Base-by-base conservation (phyloP, 2,329 filamentous ascomycete species). In the Triangularia verruculosa region DNA sequence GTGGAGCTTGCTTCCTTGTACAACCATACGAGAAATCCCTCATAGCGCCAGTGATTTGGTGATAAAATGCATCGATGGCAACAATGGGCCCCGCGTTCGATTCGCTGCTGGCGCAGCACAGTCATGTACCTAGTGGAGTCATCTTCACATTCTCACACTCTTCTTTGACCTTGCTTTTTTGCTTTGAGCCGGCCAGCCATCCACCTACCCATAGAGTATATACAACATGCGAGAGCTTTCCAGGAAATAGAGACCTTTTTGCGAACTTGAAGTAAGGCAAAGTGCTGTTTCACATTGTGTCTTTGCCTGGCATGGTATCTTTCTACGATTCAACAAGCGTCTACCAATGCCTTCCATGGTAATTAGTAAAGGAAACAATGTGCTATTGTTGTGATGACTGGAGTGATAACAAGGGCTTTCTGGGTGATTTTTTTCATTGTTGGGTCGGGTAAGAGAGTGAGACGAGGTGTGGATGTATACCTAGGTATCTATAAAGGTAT, bases 51-150 rank as follows among this genome's bases (percentile, higher is more conserved):
- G 78, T 81, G 78, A 78, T 80, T 80, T 80, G 80, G 78, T 80
- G 79, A 78, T 81, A 81, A 80, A 80, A 81, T 81, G 77, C 78
- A 79, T 80, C 79, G 78, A 81, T 81, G 78, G 79, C 79, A 81
- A 80, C 78, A 79, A 81, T 79, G 78, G 77, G 79, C 78, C 68
- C 69, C 69, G 69, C 67, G 69, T 70, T 70, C 68, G 68, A 70
- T 70, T 70, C 69, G 67, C 69, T 68, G 69, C 69, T 70, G 69
- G 67, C 67, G 69, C 69, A 70, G 55, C 22, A 5, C 11, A 11
- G 20, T 53, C 9, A 12, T 6, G 6, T 4, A n/a, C n/a, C n/a
- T n/a, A 25, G 15, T 43, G 34, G 17, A 8, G n/a, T 11, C 17
- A 17, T 43, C n/a, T 43, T 7, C 2, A 43, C 9, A 43, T 17